Base-by-base conservation (phyloP, 352 stramenopile genomes). In the Vaucheria bursata region DNA sequence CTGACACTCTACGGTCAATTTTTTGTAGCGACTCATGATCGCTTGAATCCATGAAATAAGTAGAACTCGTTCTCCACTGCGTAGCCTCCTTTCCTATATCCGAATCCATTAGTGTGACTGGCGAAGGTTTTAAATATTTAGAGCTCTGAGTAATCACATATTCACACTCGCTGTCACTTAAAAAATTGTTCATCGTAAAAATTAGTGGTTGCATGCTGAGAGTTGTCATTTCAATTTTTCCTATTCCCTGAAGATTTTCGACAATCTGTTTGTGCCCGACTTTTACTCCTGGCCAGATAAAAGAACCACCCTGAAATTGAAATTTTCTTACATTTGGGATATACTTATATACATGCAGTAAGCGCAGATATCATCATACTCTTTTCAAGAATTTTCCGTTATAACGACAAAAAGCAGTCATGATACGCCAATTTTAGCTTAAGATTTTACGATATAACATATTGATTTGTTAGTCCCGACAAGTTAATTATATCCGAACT, bases 271-370 rank as follows among this genome's bases (percentile, higher is more conserved):
- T 34, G 59, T 85, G 88, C 37, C 88, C 88, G 33, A 88, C 79
- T 18, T 71, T 38, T 25, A 91, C 86, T 67, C 88, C 88, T 7
- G 88, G 88, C 87, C 88, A 91, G 32, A 89, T 85, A 81, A 88
- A 91, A 71, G 85, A 85, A 8, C 87, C 88, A 25, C 88, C 87
- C 78, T 35, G 18, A 0, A 36, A 29, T 18, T 29, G 18, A 18
- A 6, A 18, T n/a, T n/a, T 7, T 29, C 31, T n/a, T 29, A 18
- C 35, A 52, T 1, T 0, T 29, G 34, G 37, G 7, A 18, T 18
- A 2, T 29, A 29, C n/a, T 25, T 5, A 29, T 8, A 5, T 65
- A 18, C 38, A 50, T 74, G 69, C n/a, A 38, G 18, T n/a, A n/a
- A n/a, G 1, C 7, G 64, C 66, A 7, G 18, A 38, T 18, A n/a